Evolutionary conservation across 176 grass and related monocot genomes (phyloP).

Genomic region (Aegilops umbellulata): DNA sequence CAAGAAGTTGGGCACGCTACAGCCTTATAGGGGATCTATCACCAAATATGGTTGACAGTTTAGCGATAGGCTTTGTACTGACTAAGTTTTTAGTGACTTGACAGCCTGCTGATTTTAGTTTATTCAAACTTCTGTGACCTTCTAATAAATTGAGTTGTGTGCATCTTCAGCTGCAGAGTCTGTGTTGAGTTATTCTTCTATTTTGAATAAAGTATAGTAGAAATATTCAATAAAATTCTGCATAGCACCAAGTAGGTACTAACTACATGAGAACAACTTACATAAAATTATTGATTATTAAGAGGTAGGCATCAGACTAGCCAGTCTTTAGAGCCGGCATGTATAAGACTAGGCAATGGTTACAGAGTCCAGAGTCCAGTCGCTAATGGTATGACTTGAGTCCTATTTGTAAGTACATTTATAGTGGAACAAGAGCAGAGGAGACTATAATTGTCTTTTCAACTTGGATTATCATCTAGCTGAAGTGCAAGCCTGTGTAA

Average conservation of each 20-base stretch:
- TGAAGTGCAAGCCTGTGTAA: slow-evolving; percentile 2
- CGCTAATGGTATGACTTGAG: background rate
- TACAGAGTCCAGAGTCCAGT: background rate
- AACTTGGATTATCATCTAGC: background rate
- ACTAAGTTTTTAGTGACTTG: background rate
- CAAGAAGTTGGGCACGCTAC: background rate
- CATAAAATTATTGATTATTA: background rate
- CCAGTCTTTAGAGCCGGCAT: background rate
- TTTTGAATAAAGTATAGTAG: slow-evolving; percentile 16
- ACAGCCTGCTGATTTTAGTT: background rate
- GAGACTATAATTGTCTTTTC: background rate
- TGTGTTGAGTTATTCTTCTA: background rate
- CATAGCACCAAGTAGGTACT: slow-evolving; percentile 3
- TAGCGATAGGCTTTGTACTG: background rate
- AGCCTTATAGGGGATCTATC: background rate
- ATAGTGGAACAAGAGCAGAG: background rate
- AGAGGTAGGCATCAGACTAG: background rate
- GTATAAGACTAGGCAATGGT: background rate
- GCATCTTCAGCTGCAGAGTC: background rate
- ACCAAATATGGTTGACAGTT: background rate
- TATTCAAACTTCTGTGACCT: background rate
- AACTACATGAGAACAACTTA: background rate
- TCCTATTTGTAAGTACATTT: background rate
- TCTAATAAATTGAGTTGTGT: background rate
- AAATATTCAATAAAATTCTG: background rate